Conservation (phyloP, 1,139 yeast species). For the Entelexis sorbosivorans region DNA sequence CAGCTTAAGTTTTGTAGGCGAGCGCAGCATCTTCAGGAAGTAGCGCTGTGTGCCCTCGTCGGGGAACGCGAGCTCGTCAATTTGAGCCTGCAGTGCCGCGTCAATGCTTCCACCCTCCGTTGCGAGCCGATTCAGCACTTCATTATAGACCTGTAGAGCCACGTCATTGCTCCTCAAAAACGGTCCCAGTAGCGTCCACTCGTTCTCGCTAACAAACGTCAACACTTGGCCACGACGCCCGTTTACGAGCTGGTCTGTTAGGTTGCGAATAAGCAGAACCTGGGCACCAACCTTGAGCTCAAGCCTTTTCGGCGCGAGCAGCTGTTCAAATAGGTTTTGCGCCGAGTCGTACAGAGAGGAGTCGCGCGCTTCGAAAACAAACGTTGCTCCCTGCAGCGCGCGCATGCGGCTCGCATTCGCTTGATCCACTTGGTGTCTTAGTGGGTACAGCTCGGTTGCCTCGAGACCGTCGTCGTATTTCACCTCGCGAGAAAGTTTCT, state of each 20-base stretch:
- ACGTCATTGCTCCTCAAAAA: conserved; percentile 9
- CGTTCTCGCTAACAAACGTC: conserved; percentile 33
- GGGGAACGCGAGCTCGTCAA: conserved; percentile 11
- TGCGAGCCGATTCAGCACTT: conserved; percentile 12
- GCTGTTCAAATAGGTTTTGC: conserved; percentile 28
- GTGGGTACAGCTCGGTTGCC: conserved; percentile 73
- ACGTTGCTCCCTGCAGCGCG: conserved; percentile 34
- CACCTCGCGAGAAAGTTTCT: conserved; percentile 43
- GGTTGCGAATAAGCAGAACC: conserved; percentile 46
- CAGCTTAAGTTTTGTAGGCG: conserved; percentile 8
- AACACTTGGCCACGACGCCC: conserved; percentile 47
- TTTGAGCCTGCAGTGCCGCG: conserved; percentile 7
- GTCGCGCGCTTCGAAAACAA: conserved; percentile 43
- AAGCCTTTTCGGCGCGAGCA: conserved; percentile 40
- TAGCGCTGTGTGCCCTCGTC: conserved; percentile 4
- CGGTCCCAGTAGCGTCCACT: conserved; percentile 12
- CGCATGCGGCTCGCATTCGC: conserved; percentile 53
- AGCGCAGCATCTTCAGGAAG: conserved; percentile 10
- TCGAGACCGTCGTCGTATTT: conserved; percentile 58
- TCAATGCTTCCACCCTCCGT: conserved; percentile 4
- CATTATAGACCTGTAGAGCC: conserved; percentile 21
- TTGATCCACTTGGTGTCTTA: conserved; percentile 58
- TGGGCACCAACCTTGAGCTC: conserved; percentile 49
- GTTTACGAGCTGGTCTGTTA: conserved; percentile 40
- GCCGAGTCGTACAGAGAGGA: conserved; percentile 22